Conservation (phyloP, 345 rosid species). For the Sisymbrium irio region DNA sequence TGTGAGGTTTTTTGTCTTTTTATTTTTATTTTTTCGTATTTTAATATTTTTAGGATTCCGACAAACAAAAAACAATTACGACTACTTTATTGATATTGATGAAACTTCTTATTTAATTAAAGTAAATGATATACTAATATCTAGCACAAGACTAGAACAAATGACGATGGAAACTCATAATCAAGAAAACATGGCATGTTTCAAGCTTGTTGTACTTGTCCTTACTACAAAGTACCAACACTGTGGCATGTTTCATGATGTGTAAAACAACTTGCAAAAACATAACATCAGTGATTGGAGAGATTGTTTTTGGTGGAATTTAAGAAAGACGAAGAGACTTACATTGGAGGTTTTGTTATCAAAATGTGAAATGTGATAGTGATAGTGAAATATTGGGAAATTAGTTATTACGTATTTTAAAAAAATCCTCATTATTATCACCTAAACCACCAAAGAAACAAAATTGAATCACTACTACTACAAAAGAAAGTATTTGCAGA, state of each 20-base stretch:
- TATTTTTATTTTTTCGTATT: background rate
- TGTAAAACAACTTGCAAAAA: background rate
- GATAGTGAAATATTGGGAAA: background rate
- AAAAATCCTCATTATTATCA: background rate
- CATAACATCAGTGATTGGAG: background rate
- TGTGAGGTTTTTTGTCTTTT: background rate
- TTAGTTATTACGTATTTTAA: background rate
- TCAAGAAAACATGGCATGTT: constrained; percentile 5
- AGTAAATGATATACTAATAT: background rate
- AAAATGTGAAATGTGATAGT: no score
- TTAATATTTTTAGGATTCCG: background rate
- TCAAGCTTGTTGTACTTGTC: constrained; percentile 9
- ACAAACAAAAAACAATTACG: constrained; percentile 5
- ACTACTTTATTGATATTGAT: background rate
- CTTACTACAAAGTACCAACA: background rate
- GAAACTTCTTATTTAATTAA: background rate
- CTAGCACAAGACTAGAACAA: background rate
- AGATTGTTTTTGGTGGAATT: background rate
- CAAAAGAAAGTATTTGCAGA: background rate
- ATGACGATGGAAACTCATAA: background rate
- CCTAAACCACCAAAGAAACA: background rate
- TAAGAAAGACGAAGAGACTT: background rate
- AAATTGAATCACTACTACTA: background rate
- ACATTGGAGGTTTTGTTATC: background rate
- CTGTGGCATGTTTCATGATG: background rate